These are phyloP conservation scores for Misopates orontium DNA, from an alignment of 257 asterid species.

Conservation along the genomic window DNA sequence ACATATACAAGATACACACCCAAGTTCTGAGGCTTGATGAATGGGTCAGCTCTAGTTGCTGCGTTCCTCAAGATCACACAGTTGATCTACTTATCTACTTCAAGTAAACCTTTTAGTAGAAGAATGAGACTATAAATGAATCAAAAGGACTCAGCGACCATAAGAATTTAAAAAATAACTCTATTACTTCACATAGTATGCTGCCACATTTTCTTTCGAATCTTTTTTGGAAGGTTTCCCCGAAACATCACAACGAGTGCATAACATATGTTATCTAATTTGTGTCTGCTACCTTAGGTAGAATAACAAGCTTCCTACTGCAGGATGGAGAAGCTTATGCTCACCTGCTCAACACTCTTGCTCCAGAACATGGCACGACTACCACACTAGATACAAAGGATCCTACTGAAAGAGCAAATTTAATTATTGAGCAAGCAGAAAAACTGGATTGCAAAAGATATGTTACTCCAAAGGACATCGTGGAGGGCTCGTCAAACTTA, in stretches of 20 bases:
- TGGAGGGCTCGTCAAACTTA: slow-evolving; percentile 81
- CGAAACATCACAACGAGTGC: neutral
- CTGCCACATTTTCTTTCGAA: neutral
- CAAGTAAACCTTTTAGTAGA: too few species aligned
- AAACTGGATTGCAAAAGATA: slow-evolving; percentile 85
- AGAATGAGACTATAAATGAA: too few species aligned
- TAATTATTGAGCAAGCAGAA: slow-evolving; percentile 91
- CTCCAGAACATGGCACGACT: slow-evolving; percentile 83
- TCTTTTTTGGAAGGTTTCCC: neutral
- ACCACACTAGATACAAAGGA: slow-evolving; percentile 60
- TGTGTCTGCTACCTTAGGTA: neutral
- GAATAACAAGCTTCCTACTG: slow-evolving; percentile 9
- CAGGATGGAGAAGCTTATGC: slow-evolving; percentile 99
- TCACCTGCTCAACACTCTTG: slow-evolving; percentile 81
- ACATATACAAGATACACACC: too few species aligned
- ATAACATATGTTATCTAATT: neutral
- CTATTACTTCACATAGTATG: neutral
- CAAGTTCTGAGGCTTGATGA: too few species aligned
- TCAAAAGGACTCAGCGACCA: neutral
- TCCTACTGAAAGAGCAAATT: slow-evolving; percentile 84
- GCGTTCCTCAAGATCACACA: too few species aligned
- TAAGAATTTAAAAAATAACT: too few species aligned
- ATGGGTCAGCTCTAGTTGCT: too few species aligned
- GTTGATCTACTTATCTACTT: too few species aligned
- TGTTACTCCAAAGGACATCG: slow-evolving; percentile 82